A percentile compares a stretch with the other conserved stretches of the same genome.
Evolutionary conservation across 371 early-diverging fungal genomes (phyloP).

Genomic region (Mortierella sp.): DNA sequence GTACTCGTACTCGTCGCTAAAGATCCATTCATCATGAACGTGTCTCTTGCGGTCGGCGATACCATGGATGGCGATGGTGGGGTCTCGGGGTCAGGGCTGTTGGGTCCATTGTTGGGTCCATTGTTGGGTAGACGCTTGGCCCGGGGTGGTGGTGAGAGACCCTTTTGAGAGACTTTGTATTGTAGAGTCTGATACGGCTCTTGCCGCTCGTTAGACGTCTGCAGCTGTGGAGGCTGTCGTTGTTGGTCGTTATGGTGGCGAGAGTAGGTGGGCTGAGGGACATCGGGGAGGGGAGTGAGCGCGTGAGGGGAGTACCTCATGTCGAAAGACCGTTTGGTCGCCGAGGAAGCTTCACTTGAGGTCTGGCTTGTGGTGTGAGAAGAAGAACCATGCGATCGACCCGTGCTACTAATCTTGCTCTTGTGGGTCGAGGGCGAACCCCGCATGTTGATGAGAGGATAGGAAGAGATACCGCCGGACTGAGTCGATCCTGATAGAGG

Average conservation of each 20-base stretch:
- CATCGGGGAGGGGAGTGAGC: neutral
- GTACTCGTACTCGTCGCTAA: neutral
- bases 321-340: neutral
- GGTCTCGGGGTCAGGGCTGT: neutral
- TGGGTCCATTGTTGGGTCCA: neutral
- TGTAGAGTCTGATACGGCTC: slow-evolving; percentile 15
- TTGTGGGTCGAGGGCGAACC: slow-evolving; percentile 8
- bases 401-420: neutral
- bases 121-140: slow-evolving; percentile 21
- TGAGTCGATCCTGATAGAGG: slow-evolving; percentile 12
- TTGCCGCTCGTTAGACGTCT: neutral
- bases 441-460: slow-evolving; percentile 21
- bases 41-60: slow-evolving; percentile 12
- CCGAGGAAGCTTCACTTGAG: slow-evolving; percentile 11
- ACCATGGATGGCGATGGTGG: neutral
- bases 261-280: slow-evolving; percentile 6
- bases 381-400: neutral
- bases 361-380: slow-evolving; percentile 7
- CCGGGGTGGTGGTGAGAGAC: slow-evolving; percentile 51
- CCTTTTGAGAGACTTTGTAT: slow-evolving; percentile 17
- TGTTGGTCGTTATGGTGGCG: neutral
- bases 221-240: neutral
- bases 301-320: neutral
- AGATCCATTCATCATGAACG: slow-evolving; percentile 14
- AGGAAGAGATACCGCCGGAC: slow-evolving; percentile 14